phyloP scores from a whole-genome alignment of 345 rosid genomes.

The Melaleuca quinquenervia region DNA sequence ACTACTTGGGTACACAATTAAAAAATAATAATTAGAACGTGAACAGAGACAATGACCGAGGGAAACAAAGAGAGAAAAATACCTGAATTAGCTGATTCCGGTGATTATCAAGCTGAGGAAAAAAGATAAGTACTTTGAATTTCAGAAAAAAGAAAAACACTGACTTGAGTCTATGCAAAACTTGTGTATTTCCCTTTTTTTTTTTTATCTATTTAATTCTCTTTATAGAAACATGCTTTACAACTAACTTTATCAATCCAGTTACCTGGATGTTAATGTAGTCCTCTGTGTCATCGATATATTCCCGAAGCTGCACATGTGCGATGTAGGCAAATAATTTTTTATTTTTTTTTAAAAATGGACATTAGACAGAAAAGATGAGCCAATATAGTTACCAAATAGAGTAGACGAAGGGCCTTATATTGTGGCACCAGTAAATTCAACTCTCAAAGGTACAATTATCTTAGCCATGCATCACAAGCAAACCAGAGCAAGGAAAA shows the following conservation, averaged over 20 bases:
- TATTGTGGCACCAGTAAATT: not conserved
- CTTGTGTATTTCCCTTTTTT: not conserved
- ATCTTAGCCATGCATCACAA: not conserved
- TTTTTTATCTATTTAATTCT: not conserved
- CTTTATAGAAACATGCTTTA: not conserved
- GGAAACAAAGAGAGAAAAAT: not conserved
- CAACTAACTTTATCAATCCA: not conserved
- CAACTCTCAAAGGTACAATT: not conserved
- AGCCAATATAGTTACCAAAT: not conserved
- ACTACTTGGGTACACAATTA: not conserved
- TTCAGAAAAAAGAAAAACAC: not conserved
- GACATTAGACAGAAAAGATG: not conserved
- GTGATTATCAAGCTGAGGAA: conserved; percentile 90
- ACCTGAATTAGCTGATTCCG: conserved; percentile 99
- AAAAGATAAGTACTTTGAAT: not conserved
- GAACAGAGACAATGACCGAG: not conserved
- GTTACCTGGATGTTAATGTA: conserved; percentile 92
- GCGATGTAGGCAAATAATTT: not conserved
- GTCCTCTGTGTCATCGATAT: conserved; percentile 96
- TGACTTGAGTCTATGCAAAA: not conserved
- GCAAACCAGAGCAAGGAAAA: not conserved
- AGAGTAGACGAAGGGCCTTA: not conserved
- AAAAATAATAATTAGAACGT: not conserved
- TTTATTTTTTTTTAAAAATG: not conserved
- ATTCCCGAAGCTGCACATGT: conserved; percentile 76